Conservation (phyloP, 306 rosid genomes). For the Oemleria cerasiformis region DNA sequence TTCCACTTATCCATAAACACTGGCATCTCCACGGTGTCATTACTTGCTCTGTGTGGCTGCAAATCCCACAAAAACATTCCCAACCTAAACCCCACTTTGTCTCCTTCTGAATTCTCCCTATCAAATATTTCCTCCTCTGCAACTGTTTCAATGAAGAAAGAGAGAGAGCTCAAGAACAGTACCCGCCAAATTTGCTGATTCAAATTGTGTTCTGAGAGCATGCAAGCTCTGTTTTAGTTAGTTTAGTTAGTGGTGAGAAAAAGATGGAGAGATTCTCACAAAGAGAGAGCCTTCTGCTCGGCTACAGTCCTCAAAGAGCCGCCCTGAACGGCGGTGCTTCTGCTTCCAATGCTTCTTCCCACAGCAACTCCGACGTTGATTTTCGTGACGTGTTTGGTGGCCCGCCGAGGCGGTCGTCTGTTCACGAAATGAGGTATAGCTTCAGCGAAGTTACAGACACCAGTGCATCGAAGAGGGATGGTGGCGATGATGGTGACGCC, state of each 20-base stretch:
- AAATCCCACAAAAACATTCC: slow-evolving; percentile 7
- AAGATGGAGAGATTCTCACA: slow-evolving; percentile 60
- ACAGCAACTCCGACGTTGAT: slow-evolving; percentile 57
- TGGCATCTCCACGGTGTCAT: background rate
- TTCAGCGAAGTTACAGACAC: slow-evolving; percentile 23
- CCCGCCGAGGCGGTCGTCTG: slow-evolving; percentile 70
- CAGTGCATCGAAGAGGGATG: slow-evolving; percentile 23
- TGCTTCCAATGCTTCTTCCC: slow-evolving; percentile 26
- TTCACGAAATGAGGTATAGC: slow-evolving; percentile 37
- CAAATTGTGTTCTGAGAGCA: background rate
- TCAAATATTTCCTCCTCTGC: background rate
- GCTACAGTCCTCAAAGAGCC: slow-evolving; percentile 35
- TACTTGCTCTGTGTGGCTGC: slow-evolving; percentile 48
- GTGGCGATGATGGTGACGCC: background rate
- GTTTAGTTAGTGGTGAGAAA: background rate
- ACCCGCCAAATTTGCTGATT: background rate
- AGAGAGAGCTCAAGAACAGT: background rate
- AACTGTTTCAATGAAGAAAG: background rate
- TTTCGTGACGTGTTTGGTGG: slow-evolving; percentile 89
- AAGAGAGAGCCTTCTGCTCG: slow-evolving; percentile 53
- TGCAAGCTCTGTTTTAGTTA: background rate
- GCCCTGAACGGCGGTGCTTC: slow-evolving; percentile 13
- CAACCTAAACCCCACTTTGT: slow-evolving; percentile 5
- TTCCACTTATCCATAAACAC: slow-evolving; percentile 36
- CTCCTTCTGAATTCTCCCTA: slow-evolving; percentile 21